Percentiles rank a stretch among this genome's conserved stretches.
Conservation (phyloP, 2,329 filamentous ascomycete genomes). For the Trichoderma sp. region DNA sequence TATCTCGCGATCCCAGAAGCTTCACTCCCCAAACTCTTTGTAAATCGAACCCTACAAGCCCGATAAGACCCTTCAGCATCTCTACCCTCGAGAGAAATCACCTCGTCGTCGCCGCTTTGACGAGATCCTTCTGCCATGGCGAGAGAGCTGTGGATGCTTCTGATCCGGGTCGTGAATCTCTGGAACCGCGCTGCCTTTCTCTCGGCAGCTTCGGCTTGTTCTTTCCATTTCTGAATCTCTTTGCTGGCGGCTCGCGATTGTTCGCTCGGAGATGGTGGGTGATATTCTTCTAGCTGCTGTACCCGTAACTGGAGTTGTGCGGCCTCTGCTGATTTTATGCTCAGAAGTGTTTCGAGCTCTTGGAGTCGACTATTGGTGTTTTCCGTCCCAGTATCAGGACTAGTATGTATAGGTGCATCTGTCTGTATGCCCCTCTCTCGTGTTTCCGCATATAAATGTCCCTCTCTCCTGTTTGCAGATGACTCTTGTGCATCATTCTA, state of each 20-base stretch:
- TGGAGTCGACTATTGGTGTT: conserved; percentile 49
- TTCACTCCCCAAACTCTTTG: background rate
- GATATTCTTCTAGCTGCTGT: conserved; percentile 41
- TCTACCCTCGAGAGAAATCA: background rate
- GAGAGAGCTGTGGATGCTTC: conserved; percentile 30
- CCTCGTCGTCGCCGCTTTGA: background rate
- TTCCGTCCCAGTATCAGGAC: background rate
- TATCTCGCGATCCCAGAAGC: too few species aligned
- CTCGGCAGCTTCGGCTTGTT: conserved; percentile 56
- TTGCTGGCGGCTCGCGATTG: conserved; percentile 38
- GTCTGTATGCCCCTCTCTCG: background rate
- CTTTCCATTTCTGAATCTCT: conserved; percentile 48
- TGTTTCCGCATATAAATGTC: too few species aligned
- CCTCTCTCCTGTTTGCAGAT: background rate
- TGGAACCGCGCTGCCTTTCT: conserved; percentile 49
- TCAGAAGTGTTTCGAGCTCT: conserved; percentile 48
- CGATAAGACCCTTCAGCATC: background rate
- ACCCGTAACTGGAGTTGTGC: conserved; percentile 46
- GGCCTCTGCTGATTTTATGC: conserved; percentile 46
- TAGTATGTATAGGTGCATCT: too few species aligned
- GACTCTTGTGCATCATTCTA: background rate
- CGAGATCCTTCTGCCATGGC: background rate
- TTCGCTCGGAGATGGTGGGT: conserved; percentile 40
- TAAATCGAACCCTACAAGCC: conserved; percentile 9
- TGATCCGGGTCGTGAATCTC: conserved; percentile 39